A percentile compares a stretch with the other conserved stretches of the same genome.
These are phyloP conservation scores for Symbiodinium natans DNA, from an alignment of 73 alveolate genomes.

Conservation along the genomic window DNA sequence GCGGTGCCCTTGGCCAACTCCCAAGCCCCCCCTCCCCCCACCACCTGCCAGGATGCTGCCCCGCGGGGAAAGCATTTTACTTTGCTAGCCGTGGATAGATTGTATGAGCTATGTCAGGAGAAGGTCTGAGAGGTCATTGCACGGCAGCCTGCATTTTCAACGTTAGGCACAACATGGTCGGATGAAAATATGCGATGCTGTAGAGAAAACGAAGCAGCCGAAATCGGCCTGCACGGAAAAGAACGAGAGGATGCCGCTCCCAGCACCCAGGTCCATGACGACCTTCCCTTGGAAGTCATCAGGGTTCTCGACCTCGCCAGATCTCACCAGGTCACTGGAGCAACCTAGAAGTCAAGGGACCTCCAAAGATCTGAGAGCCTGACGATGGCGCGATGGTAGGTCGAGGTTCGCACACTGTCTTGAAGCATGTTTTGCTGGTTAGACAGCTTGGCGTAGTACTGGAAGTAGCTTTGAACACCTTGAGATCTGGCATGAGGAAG, in stretches of 20 bases:
- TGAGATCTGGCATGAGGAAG: too few relatives aligned
- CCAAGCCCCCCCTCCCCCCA: too few relatives aligned
- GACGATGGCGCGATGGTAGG: conserved; percentile 95
- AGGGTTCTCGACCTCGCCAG: conserved; percentile 50
- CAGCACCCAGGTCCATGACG: conserved; percentile 96
- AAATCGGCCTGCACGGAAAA: conserved; percentile 95
- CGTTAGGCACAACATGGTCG: too few relatives aligned
- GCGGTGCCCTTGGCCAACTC: too few relatives aligned
- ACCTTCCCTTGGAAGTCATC: conserved; percentile 95
- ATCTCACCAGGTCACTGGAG: background rate
- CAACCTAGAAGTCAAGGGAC: background rate
- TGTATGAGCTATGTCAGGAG: too few relatives aligned
- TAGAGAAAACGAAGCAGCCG: background rate
- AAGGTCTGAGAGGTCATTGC: too few relatives aligned
- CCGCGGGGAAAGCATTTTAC: too few relatives aligned
- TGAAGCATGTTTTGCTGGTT: conserved; percentile 96
- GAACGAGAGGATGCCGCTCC: conserved; percentile 96
- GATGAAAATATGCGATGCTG: too few relatives aligned
- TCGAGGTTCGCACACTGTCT: conserved; percentile 96
- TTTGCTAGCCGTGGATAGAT: too few relatives aligned
- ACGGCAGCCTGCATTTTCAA: too few relatives aligned
- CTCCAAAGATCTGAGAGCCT: background rate
- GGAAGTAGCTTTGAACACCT: conserved; percentile 95
- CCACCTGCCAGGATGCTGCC: too few relatives aligned
- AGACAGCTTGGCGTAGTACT: conserved; percentile 96